phyloP scores from a whole-genome alignment of 2,329 filamentous ascomycete genomes.

The Aspergillus pseudotamarii region DNA sequence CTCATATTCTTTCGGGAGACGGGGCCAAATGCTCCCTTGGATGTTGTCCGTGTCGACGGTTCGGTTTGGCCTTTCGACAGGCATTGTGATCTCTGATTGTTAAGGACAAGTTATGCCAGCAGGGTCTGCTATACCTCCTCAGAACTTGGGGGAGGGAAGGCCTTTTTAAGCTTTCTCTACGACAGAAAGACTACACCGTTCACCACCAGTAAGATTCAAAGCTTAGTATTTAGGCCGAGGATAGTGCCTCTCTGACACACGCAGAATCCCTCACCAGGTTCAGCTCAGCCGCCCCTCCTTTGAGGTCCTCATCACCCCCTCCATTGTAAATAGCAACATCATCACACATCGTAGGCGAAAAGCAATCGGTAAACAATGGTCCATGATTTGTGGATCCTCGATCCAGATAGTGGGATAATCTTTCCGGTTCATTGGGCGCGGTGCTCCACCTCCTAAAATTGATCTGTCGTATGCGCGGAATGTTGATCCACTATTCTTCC shows the following conservation, averaged over 20 bases:
- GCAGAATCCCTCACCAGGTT: not conserved
- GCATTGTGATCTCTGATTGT: not conserved
- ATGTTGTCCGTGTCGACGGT: constrained; percentile 15
- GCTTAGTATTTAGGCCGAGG: not conserved
- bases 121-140: not conserved
- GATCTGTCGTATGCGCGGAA: not conserved
- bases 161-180: not conserved
- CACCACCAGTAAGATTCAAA: not conserved
- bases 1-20: constrained; percentile 17
- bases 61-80: not conserved
- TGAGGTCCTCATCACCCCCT: not conserved
- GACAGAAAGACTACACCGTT: not conserved
- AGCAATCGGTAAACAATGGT: not conserved
- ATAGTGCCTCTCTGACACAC: not conserved
- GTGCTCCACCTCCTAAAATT: not conserved
- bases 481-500: not conserved
- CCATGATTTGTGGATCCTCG: not conserved
- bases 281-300: not conserved
- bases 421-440: not conserved
- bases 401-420: not conserved
- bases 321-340: not conserved
- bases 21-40: constrained; percentile 19
- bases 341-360: not conserved
- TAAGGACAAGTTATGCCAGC: not conserved
- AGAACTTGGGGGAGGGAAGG: not conserved